Percentiles rank a stretch among this genome's conserved stretches.
Conservation (phyloP, 306 rosid species). For the Macrotyloma uniflorum region DNA sequence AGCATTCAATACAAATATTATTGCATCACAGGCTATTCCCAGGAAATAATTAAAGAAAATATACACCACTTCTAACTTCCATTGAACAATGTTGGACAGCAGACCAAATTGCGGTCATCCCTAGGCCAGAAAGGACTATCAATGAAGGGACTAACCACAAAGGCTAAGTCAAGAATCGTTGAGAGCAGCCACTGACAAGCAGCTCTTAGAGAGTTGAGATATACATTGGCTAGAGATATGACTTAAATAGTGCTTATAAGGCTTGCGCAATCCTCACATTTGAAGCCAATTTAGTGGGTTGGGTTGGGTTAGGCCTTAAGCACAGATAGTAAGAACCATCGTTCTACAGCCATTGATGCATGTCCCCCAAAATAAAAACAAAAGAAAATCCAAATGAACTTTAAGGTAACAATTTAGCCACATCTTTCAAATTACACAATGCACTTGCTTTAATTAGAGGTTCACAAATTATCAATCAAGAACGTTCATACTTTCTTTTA, state of each 20-base stretch:
- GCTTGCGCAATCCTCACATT: neutral
- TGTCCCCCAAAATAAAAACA: neutral
- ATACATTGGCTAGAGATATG: neutral
- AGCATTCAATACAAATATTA: conserved; percentile 9
- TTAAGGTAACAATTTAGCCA: neutral
- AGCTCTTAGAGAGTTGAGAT: neutral
- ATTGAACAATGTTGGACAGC: neutral
- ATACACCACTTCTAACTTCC: neutral
- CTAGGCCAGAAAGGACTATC: neutral
- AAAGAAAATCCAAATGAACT: neutral
- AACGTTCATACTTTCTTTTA: neutral
- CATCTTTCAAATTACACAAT: neutral
- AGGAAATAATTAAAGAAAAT: neutral
- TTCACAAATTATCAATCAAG: neutral
- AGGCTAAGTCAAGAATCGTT: neutral
- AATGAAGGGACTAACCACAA: neutral
- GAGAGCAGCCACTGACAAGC: neutral
- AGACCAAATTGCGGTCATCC: neutral
- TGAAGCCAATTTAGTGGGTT: neutral
- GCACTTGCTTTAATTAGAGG: neutral
- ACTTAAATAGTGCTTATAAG: neutral
- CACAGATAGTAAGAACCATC: neutral
- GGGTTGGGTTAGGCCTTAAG: neutral
- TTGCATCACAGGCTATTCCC: neutral
- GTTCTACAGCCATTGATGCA: neutral